A percentile compares a stretch with the other conserved stretches of the same genome.
Evolutionary conservation across 1,139 yeast genomes (phyloP).

Genomic region (Taphrina wiesneri): DNA sequence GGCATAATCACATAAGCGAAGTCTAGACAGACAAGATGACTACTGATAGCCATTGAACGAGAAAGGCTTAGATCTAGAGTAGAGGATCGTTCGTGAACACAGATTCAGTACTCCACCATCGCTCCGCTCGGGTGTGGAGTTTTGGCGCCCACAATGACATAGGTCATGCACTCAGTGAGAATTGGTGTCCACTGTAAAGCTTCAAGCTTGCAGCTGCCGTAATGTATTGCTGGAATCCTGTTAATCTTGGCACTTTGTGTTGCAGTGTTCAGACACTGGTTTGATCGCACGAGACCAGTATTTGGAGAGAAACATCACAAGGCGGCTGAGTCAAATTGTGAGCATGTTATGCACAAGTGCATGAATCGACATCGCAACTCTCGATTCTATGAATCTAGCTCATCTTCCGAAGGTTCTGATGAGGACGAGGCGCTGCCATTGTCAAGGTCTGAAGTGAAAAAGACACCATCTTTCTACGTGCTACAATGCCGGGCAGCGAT

Average conservation of each 20-base stretch:
- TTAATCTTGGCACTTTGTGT: no score
- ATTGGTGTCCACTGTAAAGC: no score
- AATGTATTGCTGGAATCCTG: no score
- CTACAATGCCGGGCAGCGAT: slow-evolving; percentile 15
- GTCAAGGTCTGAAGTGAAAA: slow-evolving; percentile 3
- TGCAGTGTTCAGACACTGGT: no score
- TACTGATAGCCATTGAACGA: no score
- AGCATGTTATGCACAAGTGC: not conserved
- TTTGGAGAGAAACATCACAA: no score
- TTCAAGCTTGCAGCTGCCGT: no score
- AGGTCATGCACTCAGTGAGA: not conserved
- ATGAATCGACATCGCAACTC: not conserved
- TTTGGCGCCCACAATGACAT: not conserved
- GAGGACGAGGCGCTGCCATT: not conserved
- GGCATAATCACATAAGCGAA: no score
- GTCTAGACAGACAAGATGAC: no score
- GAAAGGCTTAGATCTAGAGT: no score
- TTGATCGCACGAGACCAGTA: no score
- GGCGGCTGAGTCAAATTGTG: not conserved
- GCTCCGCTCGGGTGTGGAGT: not conserved
- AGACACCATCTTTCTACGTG: not conserved
- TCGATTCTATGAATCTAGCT: slow-evolving; percentile 15
- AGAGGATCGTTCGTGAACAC: no score
- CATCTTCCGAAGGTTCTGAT: not conserved
- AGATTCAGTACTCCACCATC: not conserved